Evolutionary conservation across 345 rosid genomes (phyloP), one percentile per base, ranked within the genome.

Genomic region (Citrus reticulata): DNA sequence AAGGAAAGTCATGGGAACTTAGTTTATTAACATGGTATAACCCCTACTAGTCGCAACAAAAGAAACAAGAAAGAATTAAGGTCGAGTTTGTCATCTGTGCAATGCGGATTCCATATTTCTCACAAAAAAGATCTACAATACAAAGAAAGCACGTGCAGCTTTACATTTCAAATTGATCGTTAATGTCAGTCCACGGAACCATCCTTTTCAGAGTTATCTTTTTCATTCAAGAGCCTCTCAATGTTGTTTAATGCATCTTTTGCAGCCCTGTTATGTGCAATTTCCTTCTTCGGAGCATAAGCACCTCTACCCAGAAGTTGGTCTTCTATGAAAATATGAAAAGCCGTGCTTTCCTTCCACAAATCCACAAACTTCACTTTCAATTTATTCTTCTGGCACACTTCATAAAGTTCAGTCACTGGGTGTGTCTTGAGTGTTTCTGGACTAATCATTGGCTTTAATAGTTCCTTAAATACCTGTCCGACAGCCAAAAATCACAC

Each of bases 191-290:
- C 60, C 24, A 27, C 11, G 8, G 32, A 73, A 30, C 10, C 54
- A 3, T 58, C 19, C 2, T 60, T 17, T 46, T 59, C 30, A 51
- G 59, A 25, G 35, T 9, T 22, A 20, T 51, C 64, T 51, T 70
- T 70, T 6, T 57, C 40, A 2, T 9, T 25, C 22, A 85, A 27
- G 27, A 81, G 13, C 20, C 24, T 74, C 7, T 16, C 17, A 54
- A 93, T 82, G 16, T 89, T 87, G 59, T 87, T 82, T 1, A 91
- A 49, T 0, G 94, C 94, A 80, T 88, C 83, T 69, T 87, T 88
- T 3, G 98, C 96, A 2, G 96, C 98, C 17, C 88, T 82, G 29
- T 89, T 85, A 0, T 78, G 81, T 0, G 94, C 96, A 73, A 86
- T 85, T 9, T 86, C 92, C 72, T 92, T 93, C 85, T 87, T 93